Conservation (phyloP, 2,329 filamentous ascomycete species). For the Claviceps arundinis region DNA sequence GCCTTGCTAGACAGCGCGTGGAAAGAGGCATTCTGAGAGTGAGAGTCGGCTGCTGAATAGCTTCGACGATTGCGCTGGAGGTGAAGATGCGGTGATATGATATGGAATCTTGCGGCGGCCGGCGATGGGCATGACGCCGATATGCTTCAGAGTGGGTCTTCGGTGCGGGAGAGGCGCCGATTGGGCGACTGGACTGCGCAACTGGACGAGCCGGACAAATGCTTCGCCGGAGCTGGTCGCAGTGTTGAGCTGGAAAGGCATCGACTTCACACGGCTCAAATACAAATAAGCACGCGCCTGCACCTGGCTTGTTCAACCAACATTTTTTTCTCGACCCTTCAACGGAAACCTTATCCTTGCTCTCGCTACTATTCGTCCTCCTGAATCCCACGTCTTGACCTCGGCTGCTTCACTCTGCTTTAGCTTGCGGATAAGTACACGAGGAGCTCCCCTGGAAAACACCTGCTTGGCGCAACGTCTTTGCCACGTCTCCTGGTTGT, state of each 20-base stretch:
- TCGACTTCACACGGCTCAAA: too few relatives aligned
- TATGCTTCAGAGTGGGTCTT: not conserved
- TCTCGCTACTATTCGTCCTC: too few relatives aligned
- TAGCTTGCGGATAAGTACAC: not conserved
- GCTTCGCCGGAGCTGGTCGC: conserved; percentile 5
- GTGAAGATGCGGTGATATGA: not conserved
- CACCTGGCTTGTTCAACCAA: too few relatives aligned
- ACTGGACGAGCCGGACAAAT: conserved; percentile 4
- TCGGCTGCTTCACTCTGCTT: not conserved
- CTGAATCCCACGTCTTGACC: not conserved
- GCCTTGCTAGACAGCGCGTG: conserved; percentile 8
- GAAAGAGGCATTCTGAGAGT: conserved; percentile 9
- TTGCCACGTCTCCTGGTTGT: not conserved
- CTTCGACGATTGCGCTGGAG: not conserved
- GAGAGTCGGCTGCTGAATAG: too few relatives aligned
- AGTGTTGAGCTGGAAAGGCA: too few relatives aligned
- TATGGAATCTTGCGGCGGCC: not conserved
- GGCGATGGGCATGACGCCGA: not conserved
- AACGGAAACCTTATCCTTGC: too few relatives aligned
- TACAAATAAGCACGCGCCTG: too few relatives aligned
- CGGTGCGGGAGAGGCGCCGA: not conserved
- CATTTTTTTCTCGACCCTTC: too few relatives aligned
- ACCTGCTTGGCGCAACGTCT: not conserved
- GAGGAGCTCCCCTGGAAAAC: not conserved
- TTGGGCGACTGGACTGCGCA: not conserved